Conservation (phyloP, 768 basidiomycete genomes). For the Naganishia vishniacii region DNA sequence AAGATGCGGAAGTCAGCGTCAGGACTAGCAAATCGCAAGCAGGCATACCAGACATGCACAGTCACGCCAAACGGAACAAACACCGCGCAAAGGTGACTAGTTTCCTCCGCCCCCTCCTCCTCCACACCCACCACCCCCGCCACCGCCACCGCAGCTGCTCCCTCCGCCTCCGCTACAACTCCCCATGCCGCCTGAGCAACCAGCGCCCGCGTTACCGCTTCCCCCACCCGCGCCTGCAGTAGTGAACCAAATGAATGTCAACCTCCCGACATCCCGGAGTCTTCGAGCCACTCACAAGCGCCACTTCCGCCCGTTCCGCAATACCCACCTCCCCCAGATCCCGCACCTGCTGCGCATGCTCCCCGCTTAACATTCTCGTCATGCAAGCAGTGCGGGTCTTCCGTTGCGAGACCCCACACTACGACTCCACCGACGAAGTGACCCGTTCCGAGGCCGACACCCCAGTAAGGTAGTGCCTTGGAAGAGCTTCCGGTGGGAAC, state of each 20-base stretch:
- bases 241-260: no score
- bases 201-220: background rate
- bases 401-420: slow-evolving; percentile 21
- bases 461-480: slow-evolving; percentile 16
- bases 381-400: slow-evolving; percentile 17
- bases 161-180: background rate
- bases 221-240: background rate
- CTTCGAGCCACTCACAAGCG: slow-evolving; percentile 11
- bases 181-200: background rate
- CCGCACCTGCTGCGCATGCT: slow-evolving; percentile 18
- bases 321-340: slow-evolving; percentile 17
- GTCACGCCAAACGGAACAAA: no score
- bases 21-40: no score
- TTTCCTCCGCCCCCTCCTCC: background rate
- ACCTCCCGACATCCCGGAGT: no score
- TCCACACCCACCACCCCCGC: background rate
- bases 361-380: slow-evolving; percentile 7
- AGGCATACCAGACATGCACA: background rate
- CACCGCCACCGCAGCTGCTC: background rate
- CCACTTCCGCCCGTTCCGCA: slow-evolving; percentile 10
- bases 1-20: no score
- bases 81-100: no score
- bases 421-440: slow-evolving; percentile 10
- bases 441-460: slow-evolving; percentile 2
- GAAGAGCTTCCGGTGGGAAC: background rate